Base-by-base conservation (phyloP, 1,284 basidiomycete species). In the Sanguinoderma infundibulare region DNA sequence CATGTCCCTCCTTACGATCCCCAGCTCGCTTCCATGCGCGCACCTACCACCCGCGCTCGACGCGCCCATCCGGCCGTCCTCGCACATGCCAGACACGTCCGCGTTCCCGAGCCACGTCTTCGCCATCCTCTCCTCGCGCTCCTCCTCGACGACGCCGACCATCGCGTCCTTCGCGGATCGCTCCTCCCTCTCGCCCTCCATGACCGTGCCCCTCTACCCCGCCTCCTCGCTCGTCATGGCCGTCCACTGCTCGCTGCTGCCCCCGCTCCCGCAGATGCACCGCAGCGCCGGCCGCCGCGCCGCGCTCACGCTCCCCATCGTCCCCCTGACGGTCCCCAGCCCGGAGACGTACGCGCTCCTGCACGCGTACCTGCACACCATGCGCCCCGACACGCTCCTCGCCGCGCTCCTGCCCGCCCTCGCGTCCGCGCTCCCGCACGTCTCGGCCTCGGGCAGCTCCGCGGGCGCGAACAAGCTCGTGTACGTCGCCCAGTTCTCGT, bases 311-410 rank as follows among this genome's bases (percentile, higher is more conserved):
- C 77, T 91, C 12, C 89, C 89, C 49, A 79, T 91, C 46, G 78
- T 92, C 40, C 87, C 86, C 4, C 78, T 92, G 62, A 79, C 84
- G 3, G 79, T 92, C 15, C 90, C 90, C 2, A 86, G 86, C 34
- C 86, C 88, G 0, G 80, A 82, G 4, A 87, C 89, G 1, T 91
- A 91, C 75, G 73, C 83, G 22, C 75, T 88, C 56, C 77, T 91
- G 49, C 85, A 87, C 74, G 71, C 78, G 7, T 92, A 83, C 77
- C 79, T 92, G 68, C 89, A 92, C 74, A 82, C 82, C 14, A 86
- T 87, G 73, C 82, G 83, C 60, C 73, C 84, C 15, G 81, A 81
- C 53, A 68, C 74, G 28, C 78, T 90, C 26, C 76, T 85, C 50
- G 69, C 72, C 0, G 76, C 83, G 0, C 84, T 91, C 47, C 78